Percentiles rank a stretch among this genome's conserved stretches.
Conservation (phyloP, 306 rosid species). For the Neltuma alba region DNA sequence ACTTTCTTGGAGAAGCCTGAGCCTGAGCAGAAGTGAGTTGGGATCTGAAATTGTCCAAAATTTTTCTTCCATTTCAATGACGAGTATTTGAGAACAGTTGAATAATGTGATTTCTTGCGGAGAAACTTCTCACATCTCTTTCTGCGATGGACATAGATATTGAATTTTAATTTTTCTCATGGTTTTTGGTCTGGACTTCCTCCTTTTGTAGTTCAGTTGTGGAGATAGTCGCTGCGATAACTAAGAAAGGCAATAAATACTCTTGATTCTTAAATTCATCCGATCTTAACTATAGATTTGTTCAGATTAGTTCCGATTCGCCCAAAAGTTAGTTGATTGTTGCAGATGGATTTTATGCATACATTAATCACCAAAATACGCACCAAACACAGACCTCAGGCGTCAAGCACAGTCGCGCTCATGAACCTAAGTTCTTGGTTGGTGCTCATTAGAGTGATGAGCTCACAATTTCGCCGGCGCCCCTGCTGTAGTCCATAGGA, state of each 20-base stretch:
- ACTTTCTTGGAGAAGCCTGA: conserved; percentile 75
- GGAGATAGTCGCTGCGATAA: background rate
- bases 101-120: conserved; percentile 43
- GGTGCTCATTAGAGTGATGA: too few species aligned
- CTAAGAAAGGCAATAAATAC: background rate
- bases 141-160: conserved; percentile 29
- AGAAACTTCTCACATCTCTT: conserved; percentile 22
- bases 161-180: conserved; percentile 20
- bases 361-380: background rate
- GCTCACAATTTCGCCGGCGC: too few species aligned
- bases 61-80: conserved; percentile 30
- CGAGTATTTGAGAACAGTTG: conserved; percentile 27
- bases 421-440: too few species aligned
- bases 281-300: background rate
- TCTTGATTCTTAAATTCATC: background rate
- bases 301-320: background rate
- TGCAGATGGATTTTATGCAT: background rate
- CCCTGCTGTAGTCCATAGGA: background rate
- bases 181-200: conserved; percentile 24
- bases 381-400: background rate
- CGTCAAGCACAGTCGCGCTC: background rate
- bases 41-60: conserved; percentile 29
- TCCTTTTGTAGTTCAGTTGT: background rate
- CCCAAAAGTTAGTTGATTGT: background rate
- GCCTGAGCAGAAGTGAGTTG: conserved; percentile 55